A percentile compares a stretch with the other conserved stretches of the same genome.
phyloP scores from a whole-genome alignment of 306 rosid genomes.

The Luffa aegyptiaca region DNA sequence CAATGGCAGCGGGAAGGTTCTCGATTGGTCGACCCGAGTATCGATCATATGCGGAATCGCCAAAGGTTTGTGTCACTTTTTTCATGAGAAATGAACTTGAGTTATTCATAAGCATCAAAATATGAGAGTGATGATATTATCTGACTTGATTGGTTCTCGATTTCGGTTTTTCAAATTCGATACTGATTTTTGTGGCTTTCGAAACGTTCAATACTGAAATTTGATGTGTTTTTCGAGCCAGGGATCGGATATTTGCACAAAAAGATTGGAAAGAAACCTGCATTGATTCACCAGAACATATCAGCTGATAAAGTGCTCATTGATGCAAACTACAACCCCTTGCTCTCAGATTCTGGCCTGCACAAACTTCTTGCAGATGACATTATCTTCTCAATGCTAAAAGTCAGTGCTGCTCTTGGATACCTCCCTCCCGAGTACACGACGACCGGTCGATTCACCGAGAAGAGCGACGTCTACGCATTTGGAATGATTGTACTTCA shows the following conservation, averaged over 20 bases:
- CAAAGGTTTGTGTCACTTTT: conserved; percentile 42
- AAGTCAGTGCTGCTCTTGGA: conserved; percentile 85
- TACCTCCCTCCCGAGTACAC: conserved; percentile 78
- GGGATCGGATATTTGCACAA: conserved; percentile 69
- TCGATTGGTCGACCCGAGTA: conserved; percentile 77
- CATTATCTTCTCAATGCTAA: conserved; percentile 58
- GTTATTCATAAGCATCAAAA: background rate
- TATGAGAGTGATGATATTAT: background rate
- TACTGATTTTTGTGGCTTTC: background rate
- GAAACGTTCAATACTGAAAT: background rate
- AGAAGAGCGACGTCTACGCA: conserved; percentile 66
- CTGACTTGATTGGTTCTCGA: background rate
- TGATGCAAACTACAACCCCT: conserved; percentile 39
- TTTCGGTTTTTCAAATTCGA: background rate
- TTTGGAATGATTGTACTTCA: conserved; percentile 75
- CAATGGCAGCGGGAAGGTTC: conserved; percentile 26
- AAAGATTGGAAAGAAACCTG: conserved; percentile 12
- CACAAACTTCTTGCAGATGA: conserved; percentile 89
- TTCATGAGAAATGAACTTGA: background rate
- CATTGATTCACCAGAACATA: conserved; percentile 60
- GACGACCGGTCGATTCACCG: conserved; percentile 55
- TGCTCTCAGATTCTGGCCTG: conserved; percentile 62
- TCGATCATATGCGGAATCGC: conserved; percentile 66
- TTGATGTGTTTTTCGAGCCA: conserved; percentile 16
- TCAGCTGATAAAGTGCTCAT: conserved; percentile 70